Base-by-base conservation (phyloP, 2,329 filamentous ascomycete species). In the Paecilomyces sp. region DNA sequence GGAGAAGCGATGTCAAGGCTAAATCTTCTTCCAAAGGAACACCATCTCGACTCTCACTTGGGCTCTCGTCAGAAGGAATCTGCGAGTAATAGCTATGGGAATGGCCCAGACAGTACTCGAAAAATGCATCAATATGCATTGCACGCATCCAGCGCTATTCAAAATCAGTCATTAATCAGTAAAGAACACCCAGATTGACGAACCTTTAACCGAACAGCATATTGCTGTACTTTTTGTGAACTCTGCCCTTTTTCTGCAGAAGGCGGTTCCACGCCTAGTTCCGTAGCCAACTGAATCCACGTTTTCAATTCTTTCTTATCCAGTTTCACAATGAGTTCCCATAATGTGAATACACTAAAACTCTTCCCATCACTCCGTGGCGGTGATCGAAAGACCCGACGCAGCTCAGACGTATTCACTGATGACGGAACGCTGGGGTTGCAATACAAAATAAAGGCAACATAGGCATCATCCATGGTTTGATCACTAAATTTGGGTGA, bases 121-220 rank as follows among this genome's bases (percentile, higher is more conserved):
- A 97, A 72, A 97, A 97, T 11, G 91, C 90, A 79, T 96, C 91
- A 57, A 96, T 86, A 72, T 96, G 92, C 89, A 96, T 93, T 4
- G 92, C 92, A 71, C 91, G 91, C 90, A 97, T 94, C 92, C 92
- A 97, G 70, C 93, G 88, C 90, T 90, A 47, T 18, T 47, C 41
- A 18, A 9, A 18, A 47, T 47, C 5, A 47, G n/a, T 47, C 18
- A 47, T 47, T 18, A 5, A 9, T 47, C 41, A 18, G 15, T n/a
- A 9, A 28, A 28, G 25, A 22, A 22, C 2, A 41, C 15, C 9
- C 9, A 18, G 41, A 47, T 18, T 15, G 52, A 69, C 76, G 69
- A 75, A 92, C 90, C 85, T 97, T 97, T 60, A 97, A 78, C 60
- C 92, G 85, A 54, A 97, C 92, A 52, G 91, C 91, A 79, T 96